A percentile compares a stretch with the other conserved stretches of the same genome.
phyloP scores from a whole-genome alignment of 108 stramenopile genomes.

The Cyclotella kingstonii region DNA sequence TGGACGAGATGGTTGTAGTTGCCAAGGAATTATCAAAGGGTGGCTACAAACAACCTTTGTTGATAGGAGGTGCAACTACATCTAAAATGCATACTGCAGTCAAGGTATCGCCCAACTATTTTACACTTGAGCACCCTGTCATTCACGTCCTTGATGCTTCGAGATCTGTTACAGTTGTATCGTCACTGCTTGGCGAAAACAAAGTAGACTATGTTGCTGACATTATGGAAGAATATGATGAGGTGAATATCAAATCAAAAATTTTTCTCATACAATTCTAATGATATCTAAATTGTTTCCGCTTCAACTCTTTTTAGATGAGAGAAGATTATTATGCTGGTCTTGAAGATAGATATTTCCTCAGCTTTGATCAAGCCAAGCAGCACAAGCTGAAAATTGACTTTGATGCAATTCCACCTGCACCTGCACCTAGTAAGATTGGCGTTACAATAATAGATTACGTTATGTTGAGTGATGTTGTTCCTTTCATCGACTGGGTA shows the following conservation, averaged over 20 bases:
- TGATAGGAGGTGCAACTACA: slow-evolving; percentile 99
- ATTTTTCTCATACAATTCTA: not conserved
- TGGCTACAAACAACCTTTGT: slow-evolving; percentile 91
- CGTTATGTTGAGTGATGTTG: slow-evolving; percentile 81
- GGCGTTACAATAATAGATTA: slow-evolving; percentile 84
- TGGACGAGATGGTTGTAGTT: slow-evolving; percentile 99
- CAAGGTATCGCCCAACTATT: slow-evolving; percentile 96
- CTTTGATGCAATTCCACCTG: slow-evolving; percentile 85
- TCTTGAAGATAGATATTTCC: slow-evolving; percentile 93
- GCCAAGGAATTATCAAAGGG: slow-evolving; percentile 97
- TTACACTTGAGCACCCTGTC: slow-evolving; percentile 89
- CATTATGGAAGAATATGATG: slow-evolving; percentile 93
- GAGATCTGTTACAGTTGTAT: slow-evolving; percentile 96
- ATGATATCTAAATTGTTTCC: not conserved
- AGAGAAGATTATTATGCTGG: slow-evolving; percentile 98
- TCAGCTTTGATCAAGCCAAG: slow-evolving; percentile 89
- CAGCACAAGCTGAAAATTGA: slow-evolving; percentile 84
- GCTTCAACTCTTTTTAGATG: slow-evolving; percentile 54
- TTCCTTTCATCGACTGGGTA: slow-evolving; percentile 98
- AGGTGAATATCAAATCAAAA: slow-evolving; percentile 63
- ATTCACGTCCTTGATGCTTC: slow-evolving; percentile 99
- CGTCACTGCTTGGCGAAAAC: slow-evolving; percentile 78
- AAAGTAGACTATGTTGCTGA: slow-evolving; percentile 95
- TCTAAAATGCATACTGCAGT: slow-evolving; percentile 99
- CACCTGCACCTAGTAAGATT: slow-evolving; percentile 74